These are phyloP conservation scores for Circinella minor DNA, from an alignment of 371 early-diverging fungal genomes.

Conservation along the genomic window DNA sequence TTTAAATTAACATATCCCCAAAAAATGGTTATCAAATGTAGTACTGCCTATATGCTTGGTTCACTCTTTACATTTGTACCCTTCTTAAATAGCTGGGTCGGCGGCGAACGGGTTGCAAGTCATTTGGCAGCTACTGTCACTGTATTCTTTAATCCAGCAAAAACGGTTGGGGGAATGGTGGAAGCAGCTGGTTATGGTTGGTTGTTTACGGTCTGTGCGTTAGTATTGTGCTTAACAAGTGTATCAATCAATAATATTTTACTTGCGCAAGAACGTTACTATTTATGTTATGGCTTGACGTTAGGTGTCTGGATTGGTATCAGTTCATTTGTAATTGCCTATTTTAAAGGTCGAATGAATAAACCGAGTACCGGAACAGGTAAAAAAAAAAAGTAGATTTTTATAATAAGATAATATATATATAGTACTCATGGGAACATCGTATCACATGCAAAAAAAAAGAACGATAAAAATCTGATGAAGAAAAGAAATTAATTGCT, in stretches of 20 bases:
- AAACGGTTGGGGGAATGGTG: slow-evolving; percentile 65
- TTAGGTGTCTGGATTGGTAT: slow-evolving; percentile 62
- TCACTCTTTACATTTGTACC: slow-evolving; percentile 66
- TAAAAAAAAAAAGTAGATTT: neutral
- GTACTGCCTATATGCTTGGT: slow-evolving; percentile 29
- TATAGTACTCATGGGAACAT: too few relatives aligned
- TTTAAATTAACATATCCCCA: slow-evolving; percentile 10
- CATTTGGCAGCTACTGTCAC: slow-evolving; percentile 66
- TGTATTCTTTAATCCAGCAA: slow-evolving; percentile 70
- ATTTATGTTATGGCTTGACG: slow-evolving; percentile 50
- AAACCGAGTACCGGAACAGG: slow-evolving; percentile 59
- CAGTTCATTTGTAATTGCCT: slow-evolving; percentile 63
- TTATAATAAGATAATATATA: too few relatives aligned
- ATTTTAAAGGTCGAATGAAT: slow-evolving; percentile 58
- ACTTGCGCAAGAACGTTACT: slow-evolving; percentile 45
- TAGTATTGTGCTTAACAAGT: slow-evolving; percentile 47
- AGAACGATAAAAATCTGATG: too few relatives aligned
- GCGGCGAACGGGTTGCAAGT: slow-evolving; percentile 32
- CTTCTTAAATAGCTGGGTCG: slow-evolving; percentile 40
- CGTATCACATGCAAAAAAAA: neutral
- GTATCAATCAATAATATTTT: slow-evolving; percentile 56
- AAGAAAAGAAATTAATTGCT: neutral
- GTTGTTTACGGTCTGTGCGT: slow-evolving; percentile 52
- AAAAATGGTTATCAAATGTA: slow-evolving; percentile 13
- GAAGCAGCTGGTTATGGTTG: slow-evolving; percentile 64